Evolutionary conservation across 2,329 filamentous ascomycete species (phyloP).

Genomic region (Pyrenophora tritici-repentis): DNA sequence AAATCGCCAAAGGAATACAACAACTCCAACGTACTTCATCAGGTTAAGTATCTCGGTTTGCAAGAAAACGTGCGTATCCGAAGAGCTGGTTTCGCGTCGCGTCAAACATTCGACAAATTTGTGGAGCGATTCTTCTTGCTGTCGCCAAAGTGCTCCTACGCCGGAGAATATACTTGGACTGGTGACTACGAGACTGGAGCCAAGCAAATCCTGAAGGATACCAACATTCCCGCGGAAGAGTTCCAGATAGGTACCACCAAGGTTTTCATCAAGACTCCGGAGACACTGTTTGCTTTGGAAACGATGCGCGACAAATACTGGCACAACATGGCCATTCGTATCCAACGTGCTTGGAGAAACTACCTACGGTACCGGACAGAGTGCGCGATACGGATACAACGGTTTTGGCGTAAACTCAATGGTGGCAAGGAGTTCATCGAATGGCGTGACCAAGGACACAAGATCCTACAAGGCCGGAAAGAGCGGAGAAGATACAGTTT

Average conservation of each 20-base stretch:
- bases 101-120: constrained; percentile 97
- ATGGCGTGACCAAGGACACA: constrained; percentile 85
- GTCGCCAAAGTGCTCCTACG: constrained; percentile 92
- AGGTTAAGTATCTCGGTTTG: constrained; percentile 98
- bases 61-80: constrained; percentile 98
- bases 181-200: constrained; percentile 86
- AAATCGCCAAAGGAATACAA: constrained; percentile 96
- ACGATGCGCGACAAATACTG: constrained; percentile 98
- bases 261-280: constrained; percentile 96
- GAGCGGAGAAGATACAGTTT: constrained; percentile 90
- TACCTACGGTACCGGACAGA: constrained; percentile 92
- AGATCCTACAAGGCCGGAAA: constrained; percentile 80
- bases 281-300: constrained; percentile 94
- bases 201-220: constrained; percentile 92
- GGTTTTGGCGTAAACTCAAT: constrained; percentile 93
- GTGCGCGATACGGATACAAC: constrained; percentile 90
- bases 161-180: constrained; percentile 95
- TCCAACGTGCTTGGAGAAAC: constrained; percentile 96
- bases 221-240: constrained; percentile 91
- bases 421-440: constrained; percentile 88
- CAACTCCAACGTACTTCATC: constrained; percentile 87
- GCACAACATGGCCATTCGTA: constrained; percentile 99
- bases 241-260: constrained; percentile 97
- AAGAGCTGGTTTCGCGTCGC: constrained; percentile 93
- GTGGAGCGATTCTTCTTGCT: constrained; percentile 96